These are phyloP conservation scores for Diddensiella santjacobensis DNA, from an alignment of 805 yeast species.

Conservation along the genomic window DNA sequence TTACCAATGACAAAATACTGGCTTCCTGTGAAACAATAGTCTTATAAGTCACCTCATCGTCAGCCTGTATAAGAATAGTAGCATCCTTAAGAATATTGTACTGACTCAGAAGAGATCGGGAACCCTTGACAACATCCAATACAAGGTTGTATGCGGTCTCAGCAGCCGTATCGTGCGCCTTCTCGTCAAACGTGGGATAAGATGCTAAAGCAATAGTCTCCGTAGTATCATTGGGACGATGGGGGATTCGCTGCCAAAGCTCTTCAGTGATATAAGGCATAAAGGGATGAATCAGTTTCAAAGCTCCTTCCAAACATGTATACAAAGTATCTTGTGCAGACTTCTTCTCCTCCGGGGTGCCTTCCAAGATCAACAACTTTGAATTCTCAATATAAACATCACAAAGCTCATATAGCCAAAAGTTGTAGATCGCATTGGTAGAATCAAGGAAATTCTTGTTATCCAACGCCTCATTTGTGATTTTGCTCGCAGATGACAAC, in stretches of 20 bases:
- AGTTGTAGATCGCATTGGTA: conserved; percentile 82
- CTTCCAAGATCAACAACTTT: conserved; percentile 87
- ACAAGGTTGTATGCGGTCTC: conserved; percentile 77
- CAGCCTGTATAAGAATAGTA: conserved; percentile 75
- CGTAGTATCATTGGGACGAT: conserved; percentile 67
- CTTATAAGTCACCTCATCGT: conserved; percentile 43
- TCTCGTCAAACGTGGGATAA: conserved; percentile 65
- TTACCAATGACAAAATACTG: conserved; percentile 87
- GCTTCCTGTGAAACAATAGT: conserved; percentile 69
- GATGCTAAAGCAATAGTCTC: conserved; percentile 71
- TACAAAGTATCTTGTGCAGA: conserved; percentile 93
- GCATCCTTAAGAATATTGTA: conserved; percentile 87
- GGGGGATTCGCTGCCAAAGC: conserved; percentile 98
- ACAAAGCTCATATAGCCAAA: conserved; percentile 92
- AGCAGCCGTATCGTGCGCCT: conserved; percentile 62
- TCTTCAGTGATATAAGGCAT: conserved; percentile 98
- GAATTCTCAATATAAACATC: conserved; percentile 98
- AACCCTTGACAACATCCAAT: conserved; percentile 80
- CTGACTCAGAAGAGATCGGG: conserved; percentile 89
- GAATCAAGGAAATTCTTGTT: conserved; percentile 85
- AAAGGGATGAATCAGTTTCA: conserved; percentile 91
- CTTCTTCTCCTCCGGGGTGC: conserved; percentile 74
- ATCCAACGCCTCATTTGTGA: conserved; percentile 64
- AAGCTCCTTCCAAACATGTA: conserved; percentile 87
- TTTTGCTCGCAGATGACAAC: conserved; percentile 64